Evolutionary conservation across 192 early-diverging fungal genomes (phyloP).

Genomic region (Spizellomyces punctatus): DNA sequence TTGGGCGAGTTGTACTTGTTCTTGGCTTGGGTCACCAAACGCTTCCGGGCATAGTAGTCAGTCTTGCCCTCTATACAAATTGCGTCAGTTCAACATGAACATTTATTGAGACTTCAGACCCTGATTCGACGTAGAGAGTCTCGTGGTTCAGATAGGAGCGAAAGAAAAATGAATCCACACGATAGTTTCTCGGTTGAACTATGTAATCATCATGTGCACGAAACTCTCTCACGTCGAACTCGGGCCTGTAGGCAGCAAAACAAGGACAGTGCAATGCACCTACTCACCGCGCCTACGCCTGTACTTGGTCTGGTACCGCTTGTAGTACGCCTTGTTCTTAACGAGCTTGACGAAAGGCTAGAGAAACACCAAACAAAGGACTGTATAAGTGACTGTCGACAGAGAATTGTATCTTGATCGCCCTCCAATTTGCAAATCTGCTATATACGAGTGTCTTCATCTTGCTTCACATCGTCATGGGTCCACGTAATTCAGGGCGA

Average conservation of each 20-base stretch:
- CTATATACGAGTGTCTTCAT: too few relatives aligned
- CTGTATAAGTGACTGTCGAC: too few relatives aligned
- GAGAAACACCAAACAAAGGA: background rate
- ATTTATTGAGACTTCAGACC: background rate
- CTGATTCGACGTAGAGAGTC: too few relatives aligned
- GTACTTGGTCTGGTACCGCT: slow-evolving; percentile 99
- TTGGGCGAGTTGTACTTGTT: slow-evolving; percentile 99
- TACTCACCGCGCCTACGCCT: slow-evolving; percentile 92
- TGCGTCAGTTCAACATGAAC: background rate
- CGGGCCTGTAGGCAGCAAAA: background rate
- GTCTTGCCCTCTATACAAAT: slow-evolving; percentile 93
- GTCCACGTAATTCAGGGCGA: too few relatives aligned
- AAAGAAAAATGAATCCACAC: slow-evolving; percentile 70
- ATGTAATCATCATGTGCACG: slow-evolving; percentile 71
- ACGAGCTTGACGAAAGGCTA: slow-evolving; percentile 70
- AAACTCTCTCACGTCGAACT: background rate
- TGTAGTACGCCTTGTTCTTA: slow-evolving; percentile 99
- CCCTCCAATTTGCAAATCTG: too few relatives aligned
- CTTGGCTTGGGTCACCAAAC: slow-evolving; percentile 98
- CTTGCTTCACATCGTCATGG: too few relatives aligned
- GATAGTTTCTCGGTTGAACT: slow-evolving; percentile 75
- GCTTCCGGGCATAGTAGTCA: slow-evolving; percentile 99
- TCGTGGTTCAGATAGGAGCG: slow-evolving; percentile 82
- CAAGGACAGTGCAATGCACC: too few relatives aligned
- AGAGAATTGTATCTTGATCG: too few relatives aligned